Conservation (phyloP, 2,329 filamentous ascomycete genomes). For the Nemania abortiva region DNA sequence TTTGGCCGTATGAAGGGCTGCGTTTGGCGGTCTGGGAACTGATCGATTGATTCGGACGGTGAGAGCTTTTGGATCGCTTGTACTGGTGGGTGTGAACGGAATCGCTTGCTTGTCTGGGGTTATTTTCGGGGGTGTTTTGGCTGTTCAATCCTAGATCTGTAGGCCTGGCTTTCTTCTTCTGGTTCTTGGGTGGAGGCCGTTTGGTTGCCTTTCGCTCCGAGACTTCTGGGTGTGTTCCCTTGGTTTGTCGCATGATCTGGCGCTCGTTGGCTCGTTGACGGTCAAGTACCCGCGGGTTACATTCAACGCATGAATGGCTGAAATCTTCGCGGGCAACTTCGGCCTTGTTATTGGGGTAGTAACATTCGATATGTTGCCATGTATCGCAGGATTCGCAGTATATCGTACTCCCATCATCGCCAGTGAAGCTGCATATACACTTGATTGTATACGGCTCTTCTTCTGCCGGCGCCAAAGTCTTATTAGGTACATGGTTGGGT, state of each 20-base stretch:
- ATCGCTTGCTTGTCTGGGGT: conserved; percentile 60
- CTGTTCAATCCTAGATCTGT: conserved; percentile 75
- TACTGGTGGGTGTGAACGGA: conserved; percentile 66
- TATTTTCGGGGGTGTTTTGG: conserved; percentile 70
- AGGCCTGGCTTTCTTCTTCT: conserved; percentile 90
- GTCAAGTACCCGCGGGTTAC: conserved; percentile 82
- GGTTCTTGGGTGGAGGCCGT: conserved; percentile 78
- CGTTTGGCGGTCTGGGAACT: conserved; percentile 75
- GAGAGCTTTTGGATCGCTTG: conserved; percentile 86
- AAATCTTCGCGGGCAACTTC: conserved; percentile 78
- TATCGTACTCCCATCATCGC: conserved; percentile 98
- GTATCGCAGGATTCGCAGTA: conserved; percentile 96
- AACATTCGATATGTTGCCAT: conserved; percentile 98
- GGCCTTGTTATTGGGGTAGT: conserved; percentile 81
- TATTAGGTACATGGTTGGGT: conserved; percentile 58
- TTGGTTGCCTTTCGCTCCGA: conserved; percentile 74
- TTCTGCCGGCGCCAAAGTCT: conserved; percentile 68
- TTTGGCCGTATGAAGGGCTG: conserved; percentile 73
- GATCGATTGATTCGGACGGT: conserved; percentile 82
- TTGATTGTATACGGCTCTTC: conserved; percentile 95
- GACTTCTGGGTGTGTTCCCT: conserved; percentile 57
- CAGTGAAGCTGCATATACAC: conserved; percentile 93
- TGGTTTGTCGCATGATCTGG: conserved; percentile 70
- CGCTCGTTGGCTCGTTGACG: conserved; percentile 79
- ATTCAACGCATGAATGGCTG: conserved; percentile 90